A percentile compares a stretch with the other conserved stretches of the same genome.
phyloP scores from a whole-genome alignment of 106 monocot genomes.

The Xerophyta viscosa region DNA sequence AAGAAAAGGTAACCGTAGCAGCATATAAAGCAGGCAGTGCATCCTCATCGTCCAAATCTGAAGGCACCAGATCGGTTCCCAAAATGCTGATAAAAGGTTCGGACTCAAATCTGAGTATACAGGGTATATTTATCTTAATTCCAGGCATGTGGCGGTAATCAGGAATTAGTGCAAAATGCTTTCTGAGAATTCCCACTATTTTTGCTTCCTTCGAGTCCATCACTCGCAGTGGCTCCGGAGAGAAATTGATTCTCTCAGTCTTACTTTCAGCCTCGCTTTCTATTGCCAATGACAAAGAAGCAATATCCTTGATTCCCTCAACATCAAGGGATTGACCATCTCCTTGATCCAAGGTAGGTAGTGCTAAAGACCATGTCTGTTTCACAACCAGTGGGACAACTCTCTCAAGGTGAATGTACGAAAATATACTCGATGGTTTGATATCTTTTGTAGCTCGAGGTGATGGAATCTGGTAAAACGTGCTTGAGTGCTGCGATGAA shows the following conservation, averaged over 20 bases:
- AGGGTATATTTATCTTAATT: conserved; percentile 71
- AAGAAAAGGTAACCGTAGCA: conserved; percentile 56
- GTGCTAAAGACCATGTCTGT: conserved; percentile 70
- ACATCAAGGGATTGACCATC: conserved; percentile 13
- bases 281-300: neutral
- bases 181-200: conserved; percentile 45
- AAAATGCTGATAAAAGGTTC: conserved; percentile 44
- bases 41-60: conserved; percentile 26
- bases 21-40: conserved; percentile 74
- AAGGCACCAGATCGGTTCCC: conserved; percentile 25
- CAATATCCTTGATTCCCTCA: conserved; percentile 25
- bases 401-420: conserved; percentile 65
- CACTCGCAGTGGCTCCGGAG: conserved; percentile 50
- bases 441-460: conserved; percentile 26
- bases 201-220: conserved; percentile 62
- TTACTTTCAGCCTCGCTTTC: conserved; percentile 14
- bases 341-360: conserved; percentile 39
- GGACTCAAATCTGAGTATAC: conserved; percentile 60
- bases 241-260: conserved; percentile 16
- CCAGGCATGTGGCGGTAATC: conserved; percentile 64
- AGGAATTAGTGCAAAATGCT: conserved; percentile 67
- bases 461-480: conserved; percentile 57
- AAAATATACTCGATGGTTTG: conserved; percentile 29
- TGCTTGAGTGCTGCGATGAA: conserved; percentile 43
- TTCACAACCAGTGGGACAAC: conserved; percentile 56